These are phyloP conservation scores for Cercospora berteroae DNA, from an alignment of 2,329 filamentous ascomycete species.

Conservation along the genomic window DNA sequence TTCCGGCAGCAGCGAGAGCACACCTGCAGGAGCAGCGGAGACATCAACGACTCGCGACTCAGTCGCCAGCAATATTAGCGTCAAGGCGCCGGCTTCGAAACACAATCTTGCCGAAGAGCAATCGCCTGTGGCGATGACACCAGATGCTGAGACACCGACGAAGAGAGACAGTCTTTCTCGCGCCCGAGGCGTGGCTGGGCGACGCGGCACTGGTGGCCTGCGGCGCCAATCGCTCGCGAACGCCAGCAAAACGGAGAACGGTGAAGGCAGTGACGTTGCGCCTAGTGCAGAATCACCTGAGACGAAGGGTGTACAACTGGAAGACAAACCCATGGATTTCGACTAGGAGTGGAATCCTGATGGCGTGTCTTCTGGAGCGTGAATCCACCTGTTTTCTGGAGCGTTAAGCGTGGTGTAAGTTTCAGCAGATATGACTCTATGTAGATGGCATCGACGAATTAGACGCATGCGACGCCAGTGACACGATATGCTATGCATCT, in stretches of 20 bases:
- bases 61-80: constrained; percentile 14
- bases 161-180: constrained; percentile 26
- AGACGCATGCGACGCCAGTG: not conserved
- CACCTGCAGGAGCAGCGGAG: constrained; percentile 15
- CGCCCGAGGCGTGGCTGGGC: constrained; percentile 14
- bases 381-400: not conserved
- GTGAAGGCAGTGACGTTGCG: constrained; percentile 21
- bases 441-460: not conserved
- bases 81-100: constrained; percentile 21
- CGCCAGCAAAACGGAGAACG: constrained; percentile 26
- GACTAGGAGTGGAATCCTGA: constrained; percentile 50
- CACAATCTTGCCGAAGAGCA: constrained; percentile 21
- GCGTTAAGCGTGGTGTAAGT: not conserved
- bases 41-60: constrained; percentile 11
- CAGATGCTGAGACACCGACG: constrained; percentile 23
- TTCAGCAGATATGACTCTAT: not conserved
- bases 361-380: constrained; percentile 1
- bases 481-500: not conserved
- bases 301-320: constrained; percentile 62
- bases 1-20: constrained; percentile 28
- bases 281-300: constrained; percentile 19
- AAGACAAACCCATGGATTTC: constrained; percentile 72
- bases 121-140: constrained; percentile 18
- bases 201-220: constrained; percentile 45
- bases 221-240: constrained; percentile 37